phyloP scores from a whole-genome alignment of 1,284 basidiomycete species.

The Inonotus obliquus region DNA sequence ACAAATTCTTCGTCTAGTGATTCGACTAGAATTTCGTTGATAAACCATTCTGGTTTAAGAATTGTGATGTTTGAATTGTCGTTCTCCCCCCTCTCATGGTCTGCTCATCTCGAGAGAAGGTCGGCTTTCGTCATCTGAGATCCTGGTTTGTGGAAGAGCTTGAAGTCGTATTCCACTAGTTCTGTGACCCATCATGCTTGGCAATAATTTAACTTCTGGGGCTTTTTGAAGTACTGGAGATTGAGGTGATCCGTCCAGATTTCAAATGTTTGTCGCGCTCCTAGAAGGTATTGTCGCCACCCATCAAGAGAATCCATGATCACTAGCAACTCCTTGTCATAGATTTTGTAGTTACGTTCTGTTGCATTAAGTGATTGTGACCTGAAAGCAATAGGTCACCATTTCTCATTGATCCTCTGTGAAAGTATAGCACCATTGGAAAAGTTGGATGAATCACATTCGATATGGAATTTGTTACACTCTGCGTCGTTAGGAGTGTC shows the following conservation, averaged over 20 bases:
- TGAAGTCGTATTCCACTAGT: not conserved
- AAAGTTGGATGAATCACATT: constrained; percentile 6
- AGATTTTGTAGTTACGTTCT: constrained; percentile 41
- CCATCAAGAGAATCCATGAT: constrained; percentile 32
- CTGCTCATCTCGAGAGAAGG: not conserved
- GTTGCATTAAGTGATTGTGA: constrained; percentile 28
- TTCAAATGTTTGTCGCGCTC: constrained; percentile 18
- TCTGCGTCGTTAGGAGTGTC: too few species aligned
- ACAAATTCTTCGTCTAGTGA: too few species aligned
- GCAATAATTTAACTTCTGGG: not conserved
- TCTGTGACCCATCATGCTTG: constrained; percentile 37
- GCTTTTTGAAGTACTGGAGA: constrained; percentile 12
- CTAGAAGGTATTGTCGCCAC: constrained; percentile 30
- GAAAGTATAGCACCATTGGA: not conserved
- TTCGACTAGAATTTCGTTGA: too few species aligned
- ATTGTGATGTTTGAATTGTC: not conserved
- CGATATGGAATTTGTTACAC: constrained; percentile 1
- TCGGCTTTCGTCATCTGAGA: not conserved
- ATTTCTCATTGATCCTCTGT: constrained; percentile 25
- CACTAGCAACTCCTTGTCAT: constrained; percentile 43
- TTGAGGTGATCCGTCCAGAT: constrained; percentile 32
- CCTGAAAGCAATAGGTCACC: constrained; percentile 26
- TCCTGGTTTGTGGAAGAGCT: not conserved
- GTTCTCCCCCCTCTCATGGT: not conserved
- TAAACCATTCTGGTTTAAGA: not conserved